Conservation (phyloP, 148 eudicot genomes). For the Rhododendron vialii region DNA sequence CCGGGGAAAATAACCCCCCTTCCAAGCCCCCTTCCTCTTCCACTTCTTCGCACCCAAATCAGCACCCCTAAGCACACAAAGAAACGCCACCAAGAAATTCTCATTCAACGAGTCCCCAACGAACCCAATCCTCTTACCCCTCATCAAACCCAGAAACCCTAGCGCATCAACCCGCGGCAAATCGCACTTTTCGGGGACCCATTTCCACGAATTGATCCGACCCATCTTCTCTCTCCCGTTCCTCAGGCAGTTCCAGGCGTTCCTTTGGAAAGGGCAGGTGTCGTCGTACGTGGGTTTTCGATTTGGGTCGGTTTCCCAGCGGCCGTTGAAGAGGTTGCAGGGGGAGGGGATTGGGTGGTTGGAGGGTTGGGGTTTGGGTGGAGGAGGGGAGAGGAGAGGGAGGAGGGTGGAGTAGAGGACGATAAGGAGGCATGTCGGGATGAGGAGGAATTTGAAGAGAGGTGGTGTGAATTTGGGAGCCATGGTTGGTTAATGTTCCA, state of each 20-base stretch:
- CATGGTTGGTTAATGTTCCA: constrained; percentile 27
- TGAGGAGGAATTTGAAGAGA: constrained; percentile 34
- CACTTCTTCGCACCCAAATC: constrained; percentile 77
- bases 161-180: constrained; percentile 55
- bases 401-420: constrained; percentile 51
- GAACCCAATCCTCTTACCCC: constrained; percentile 74
- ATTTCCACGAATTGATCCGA: constrained; percentile 73
- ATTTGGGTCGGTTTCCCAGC: constrained; percentile 61
- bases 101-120: constrained; percentile 93
- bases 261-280: constrained; percentile 83
- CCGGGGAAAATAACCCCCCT: constrained; percentile 76
- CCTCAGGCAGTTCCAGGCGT: constrained; percentile 78
- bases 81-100: constrained; percentile 63
- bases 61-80: constrained; percentile 65
- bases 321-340: constrained; percentile 66
- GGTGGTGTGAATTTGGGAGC: constrained; percentile 40
- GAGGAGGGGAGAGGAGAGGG: constrained; percentile 19
- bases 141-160: constrained; percentile 63
- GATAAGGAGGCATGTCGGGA: constrained; percentile 39
- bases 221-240: constrained; percentile 65
- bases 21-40: constrained; percentile 92
- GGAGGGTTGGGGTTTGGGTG: constrained; percentile 16
- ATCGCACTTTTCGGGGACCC: constrained; percentile 69
- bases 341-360: constrained; percentile 9
- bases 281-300: constrained; percentile 61